Conservation (phyloP, 257 asterid genomes). For the Ophiorrhiza pumila region DNA sequence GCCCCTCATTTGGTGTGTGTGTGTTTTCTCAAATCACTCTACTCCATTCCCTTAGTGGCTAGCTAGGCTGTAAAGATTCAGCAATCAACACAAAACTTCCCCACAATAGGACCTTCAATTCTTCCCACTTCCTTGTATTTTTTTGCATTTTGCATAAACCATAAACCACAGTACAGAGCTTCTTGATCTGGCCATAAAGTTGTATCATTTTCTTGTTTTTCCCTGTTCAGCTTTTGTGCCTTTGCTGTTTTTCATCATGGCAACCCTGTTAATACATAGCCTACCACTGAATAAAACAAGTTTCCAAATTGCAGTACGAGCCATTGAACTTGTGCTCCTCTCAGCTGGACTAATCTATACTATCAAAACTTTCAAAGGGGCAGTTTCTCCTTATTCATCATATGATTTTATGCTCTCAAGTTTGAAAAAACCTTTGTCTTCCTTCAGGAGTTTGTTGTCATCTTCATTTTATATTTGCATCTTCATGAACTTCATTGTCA, state of each 20-base stretch:
- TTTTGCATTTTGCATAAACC: conserved; percentile 1
- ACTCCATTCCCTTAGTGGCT: conserved; percentile 2
- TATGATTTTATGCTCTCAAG: conserved; percentile 25
- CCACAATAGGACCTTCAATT: neutral
- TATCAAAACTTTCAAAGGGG: conserved; percentile 32
- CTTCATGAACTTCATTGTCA: conserved; percentile 42
- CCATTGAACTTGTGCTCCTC: conserved; percentile 45
- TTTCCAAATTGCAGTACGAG: conserved; percentile 27
- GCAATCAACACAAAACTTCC: neutral
- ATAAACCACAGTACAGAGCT: neutral
- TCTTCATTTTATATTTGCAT: conserved; percentile 43
- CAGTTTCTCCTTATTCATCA: conserved; percentile 23
- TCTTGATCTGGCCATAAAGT: neutral
- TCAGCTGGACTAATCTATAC: conserved; percentile 38
- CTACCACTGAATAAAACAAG: conserved; percentile 29
- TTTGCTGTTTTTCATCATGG: conserved; percentile 21
- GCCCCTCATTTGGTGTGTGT: neutral
- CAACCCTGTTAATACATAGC: conserved; percentile 31
- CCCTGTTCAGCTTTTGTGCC: neutral
- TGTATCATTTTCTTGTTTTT: neutral
- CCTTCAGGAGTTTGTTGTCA: conserved; percentile 31
- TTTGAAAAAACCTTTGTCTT: conserved; percentile 28
- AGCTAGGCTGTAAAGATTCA: conserved; percentile 20
- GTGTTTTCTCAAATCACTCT: neutral
- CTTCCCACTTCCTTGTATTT: conserved; percentile 5